These are phyloP conservation scores for Rhizophagus prolifer DNA, from an alignment of 192 early-diverging fungal genomes.

Conservation along the genomic window DNA sequence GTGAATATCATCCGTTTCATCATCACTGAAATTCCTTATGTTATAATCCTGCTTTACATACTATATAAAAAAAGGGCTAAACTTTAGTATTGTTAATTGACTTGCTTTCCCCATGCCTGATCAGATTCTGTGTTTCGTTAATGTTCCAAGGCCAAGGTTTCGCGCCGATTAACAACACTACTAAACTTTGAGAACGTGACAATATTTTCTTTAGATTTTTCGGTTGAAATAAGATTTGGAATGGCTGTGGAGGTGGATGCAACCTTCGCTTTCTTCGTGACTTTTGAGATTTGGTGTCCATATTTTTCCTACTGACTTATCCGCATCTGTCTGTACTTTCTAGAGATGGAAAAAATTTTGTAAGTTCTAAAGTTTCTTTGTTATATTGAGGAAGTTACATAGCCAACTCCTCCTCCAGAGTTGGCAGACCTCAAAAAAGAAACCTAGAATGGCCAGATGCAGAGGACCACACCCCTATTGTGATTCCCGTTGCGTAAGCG, in stretches of 20 bases:
- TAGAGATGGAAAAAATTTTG: neutral
- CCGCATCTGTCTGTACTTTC: neutral
- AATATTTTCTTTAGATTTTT: slow-evolving; percentile 8
- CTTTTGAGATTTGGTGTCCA: neutral
- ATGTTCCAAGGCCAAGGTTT: no score
- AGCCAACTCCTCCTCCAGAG: neutral
- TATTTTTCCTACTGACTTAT: slow-evolving; percentile 4
- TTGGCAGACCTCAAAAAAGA: slow-evolving; percentile 1
- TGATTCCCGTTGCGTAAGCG: neutral
- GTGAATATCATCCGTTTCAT: no score
- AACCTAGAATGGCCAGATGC: neutral
- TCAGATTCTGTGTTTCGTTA: no score
- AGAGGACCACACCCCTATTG: slow-evolving; percentile 16
- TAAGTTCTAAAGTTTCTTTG: slow-evolving; percentile 18
- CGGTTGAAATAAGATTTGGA: neutral
- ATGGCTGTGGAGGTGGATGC: neutral
- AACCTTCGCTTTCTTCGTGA: slow-evolving; percentile 1
- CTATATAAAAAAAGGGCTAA: no score
- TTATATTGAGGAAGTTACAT: neutral
- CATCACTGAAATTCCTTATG: no score
- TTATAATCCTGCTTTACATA: no score
- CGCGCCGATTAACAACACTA: no score
- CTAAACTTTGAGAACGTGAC: no score
- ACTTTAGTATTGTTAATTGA: no score
- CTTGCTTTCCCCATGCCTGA: no score